These are phyloP conservation scores for Hypoxylon sp. DNA, from an alignment of 2,329 filamentous ascomycete genomes.

Conservation along the genomic window DNA sequence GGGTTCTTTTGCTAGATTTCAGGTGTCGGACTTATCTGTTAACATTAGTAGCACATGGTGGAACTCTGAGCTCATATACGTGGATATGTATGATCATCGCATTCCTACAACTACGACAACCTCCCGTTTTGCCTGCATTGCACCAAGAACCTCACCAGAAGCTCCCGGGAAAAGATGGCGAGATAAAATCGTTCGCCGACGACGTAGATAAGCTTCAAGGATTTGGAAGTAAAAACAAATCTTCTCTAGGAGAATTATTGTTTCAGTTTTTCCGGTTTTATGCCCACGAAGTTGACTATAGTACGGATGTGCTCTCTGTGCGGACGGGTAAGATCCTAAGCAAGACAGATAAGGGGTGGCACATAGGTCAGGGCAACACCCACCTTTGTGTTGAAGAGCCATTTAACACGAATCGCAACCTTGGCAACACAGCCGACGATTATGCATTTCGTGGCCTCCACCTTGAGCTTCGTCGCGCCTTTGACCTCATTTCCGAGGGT, in stretches of 20 bases:
- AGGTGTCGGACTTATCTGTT: neutral
- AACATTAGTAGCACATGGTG: conserved; percentile 79
- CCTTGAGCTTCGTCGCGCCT: conserved; percentile 88
- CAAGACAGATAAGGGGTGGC: conserved; percentile 91
- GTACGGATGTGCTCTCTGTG: conserved; percentile 86
- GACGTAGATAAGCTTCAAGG: conserved; percentile 81
- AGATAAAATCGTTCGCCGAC: conserved; percentile 86
- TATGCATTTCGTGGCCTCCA: conserved; percentile 94
- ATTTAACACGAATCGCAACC: conserved; percentile 89
- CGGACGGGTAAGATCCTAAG: conserved; percentile 83
- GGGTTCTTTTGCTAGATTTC: neutral
- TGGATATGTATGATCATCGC: conserved; percentile 99
- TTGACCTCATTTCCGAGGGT: conserved; percentile 82
- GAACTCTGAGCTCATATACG: conserved; percentile 96
- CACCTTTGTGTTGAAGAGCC: conserved; percentile 96
- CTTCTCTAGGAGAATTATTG: conserved; percentile 86
- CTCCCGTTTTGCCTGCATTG: conserved; percentile 86
- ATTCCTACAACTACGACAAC: conserved; percentile 89
- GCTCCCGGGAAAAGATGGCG: conserved; percentile 73
- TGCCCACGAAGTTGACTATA: conserved; percentile 92
- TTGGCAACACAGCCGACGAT: conserved; percentile 97
- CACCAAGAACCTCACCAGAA: conserved; percentile 80
- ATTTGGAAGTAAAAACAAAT: conserved; percentile 84
- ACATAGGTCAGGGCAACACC: conserved; percentile 79
- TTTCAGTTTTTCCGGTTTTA: conserved; percentile 98